phyloP scores from a whole-genome alignment of 148 eudicot species.

The Fagopyrum tataricum region DNA sequence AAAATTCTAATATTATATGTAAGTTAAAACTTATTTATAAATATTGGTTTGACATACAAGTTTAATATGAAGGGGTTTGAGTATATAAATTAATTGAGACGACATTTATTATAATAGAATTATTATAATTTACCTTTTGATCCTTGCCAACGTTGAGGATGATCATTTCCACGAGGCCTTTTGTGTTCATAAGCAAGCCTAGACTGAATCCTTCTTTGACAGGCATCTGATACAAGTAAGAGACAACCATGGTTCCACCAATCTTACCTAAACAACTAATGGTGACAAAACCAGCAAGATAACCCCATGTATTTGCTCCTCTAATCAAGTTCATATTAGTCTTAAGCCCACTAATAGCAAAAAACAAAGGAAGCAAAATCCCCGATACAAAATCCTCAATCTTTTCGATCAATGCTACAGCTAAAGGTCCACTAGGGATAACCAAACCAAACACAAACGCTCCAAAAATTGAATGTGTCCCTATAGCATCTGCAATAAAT shows the following conservation, averaged over 20 bases:
- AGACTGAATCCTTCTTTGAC: slow-evolving; percentile 51
- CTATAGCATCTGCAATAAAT: slow-evolving; percentile 60
- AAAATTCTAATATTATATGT: too few species aligned
- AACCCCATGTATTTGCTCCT: slow-evolving; percentile 24
- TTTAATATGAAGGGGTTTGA: too few species aligned
- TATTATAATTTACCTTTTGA: slow-evolving; percentile 61
- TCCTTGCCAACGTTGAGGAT: slow-evolving; percentile 92
- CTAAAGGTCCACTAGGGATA: slow-evolving; percentile 61
- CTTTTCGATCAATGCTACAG: slow-evolving; percentile 54
- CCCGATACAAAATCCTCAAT: slow-evolving; percentile 73
- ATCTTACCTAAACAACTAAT: slow-evolving; percentile 46
- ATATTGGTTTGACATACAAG: too few species aligned
- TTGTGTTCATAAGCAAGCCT: slow-evolving; percentile 65
- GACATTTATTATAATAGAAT: too few species aligned
- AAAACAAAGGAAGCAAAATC: slow-evolving; percentile 56
- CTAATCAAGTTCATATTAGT: slow-evolving; percentile 28
- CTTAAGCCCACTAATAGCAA: slow-evolving; percentile 60
- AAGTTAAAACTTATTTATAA: too few species aligned
- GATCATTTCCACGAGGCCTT: slow-evolving; percentile 93
- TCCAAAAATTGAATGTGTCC: slow-evolving; percentile 71
- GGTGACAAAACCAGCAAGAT: slow-evolving; percentile 22
- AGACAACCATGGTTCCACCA: slow-evolving; percentile 34
- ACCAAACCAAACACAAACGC: slow-evolving; percentile 71
- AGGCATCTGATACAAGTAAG: slow-evolving; percentile 46
- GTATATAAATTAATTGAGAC: too few species aligned